Conservation (phyloP, 805 yeast species). For the Teunomyces panamensis region DNA sequence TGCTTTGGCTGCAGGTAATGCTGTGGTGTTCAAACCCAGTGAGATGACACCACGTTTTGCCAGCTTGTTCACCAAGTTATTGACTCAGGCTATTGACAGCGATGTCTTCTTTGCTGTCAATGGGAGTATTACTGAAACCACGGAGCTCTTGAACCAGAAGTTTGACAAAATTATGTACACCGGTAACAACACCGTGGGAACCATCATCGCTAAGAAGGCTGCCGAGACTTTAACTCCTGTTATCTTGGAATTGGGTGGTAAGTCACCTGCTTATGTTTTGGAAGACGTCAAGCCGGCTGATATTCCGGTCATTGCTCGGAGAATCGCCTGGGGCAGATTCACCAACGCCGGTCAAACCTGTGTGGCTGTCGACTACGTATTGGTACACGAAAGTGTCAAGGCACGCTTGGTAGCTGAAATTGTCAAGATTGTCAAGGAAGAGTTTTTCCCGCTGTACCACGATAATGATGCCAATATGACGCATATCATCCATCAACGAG, state of each 20-base stretch:
- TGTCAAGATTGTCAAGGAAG: constrained; percentile 36
- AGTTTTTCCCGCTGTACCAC: constrained; percentile 43
- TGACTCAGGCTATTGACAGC: constrained; percentile 52
- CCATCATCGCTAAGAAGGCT: constrained; percentile 72
- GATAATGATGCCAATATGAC: constrained; percentile 37
- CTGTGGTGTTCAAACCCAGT: constrained; percentile 71
- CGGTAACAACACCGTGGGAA: constrained; percentile 76
- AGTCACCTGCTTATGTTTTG: constrained; percentile 78
- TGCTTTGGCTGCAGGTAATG: constrained; percentile 84
- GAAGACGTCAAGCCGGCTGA: constrained; percentile 44
- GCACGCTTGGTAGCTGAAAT: constrained; percentile 47
- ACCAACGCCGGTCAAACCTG: constrained; percentile 88
- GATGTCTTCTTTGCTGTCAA: constrained; percentile 61
- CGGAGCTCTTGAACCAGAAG: constrained; percentile 54
- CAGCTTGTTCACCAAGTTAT: constrained; percentile 50
- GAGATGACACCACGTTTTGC: constrained; percentile 69
- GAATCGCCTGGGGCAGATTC: constrained; percentile 77
- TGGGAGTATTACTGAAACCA: constrained; percentile 69
- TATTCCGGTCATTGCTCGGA: constrained; percentile 45
- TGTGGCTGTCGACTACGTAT: constrained; percentile 80
- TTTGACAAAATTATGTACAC: constrained; percentile 86
- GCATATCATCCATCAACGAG: constrained; percentile 57
- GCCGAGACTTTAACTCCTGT: constrained; percentile 83
- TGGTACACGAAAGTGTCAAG: constrained; percentile 61
- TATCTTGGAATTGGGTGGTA: constrained; percentile 86